Base-by-base conservation (phyloP, 805 yeast genomes). In the Cyberlindnera mrakii region DNA sequence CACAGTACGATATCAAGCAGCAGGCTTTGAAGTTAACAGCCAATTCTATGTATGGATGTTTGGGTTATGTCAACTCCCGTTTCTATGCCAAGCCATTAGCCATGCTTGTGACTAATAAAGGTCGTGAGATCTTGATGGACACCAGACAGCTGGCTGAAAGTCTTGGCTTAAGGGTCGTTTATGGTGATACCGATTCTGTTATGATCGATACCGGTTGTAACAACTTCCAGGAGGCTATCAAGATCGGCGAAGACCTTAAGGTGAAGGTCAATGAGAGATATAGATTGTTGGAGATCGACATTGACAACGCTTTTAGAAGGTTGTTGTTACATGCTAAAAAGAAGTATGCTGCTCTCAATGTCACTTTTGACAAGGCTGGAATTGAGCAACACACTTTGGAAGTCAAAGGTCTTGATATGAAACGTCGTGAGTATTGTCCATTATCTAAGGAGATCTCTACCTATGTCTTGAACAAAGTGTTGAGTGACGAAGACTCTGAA, bases 31-130 rank as follows among this genome's bases (percentile, higher is more conserved):
- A 93, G 62, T 72, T 93, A 60, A 95, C 99, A 3, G 99, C 99
- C 25, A 93, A 93, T 65, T 93, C 99, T n/a, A 91, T 93, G 97
- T 93, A 93, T 67, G 99, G 99, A 59, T 93, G 98, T 75, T 74
- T 93, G 55, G 99, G 99, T 53, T 90, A 82, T 62, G 85, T 84
- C 6, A 77, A 84, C 55, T 88, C 97, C 18, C 76, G 99, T 57
- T 93, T 93, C 63, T 91, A 90, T 58, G 99, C 99, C 11, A 84
- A 86, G 58, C 96, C 98, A 0, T 71, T 93, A 53, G 99, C 99
- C 5, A 87, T 87, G 90, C 71, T 93, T 56, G 96, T 89, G 45
- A 93, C 99, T 3, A 84, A 81, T 54, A 87, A 90, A 63, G 99
- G 99, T 57, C 78, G 99, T 68, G 98, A 93, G 62, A 88, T 90